Evolutionary conservation across 2,329 filamentous ascomycete genomes (phyloP).

Genomic region (Penicillium vulpinum): DNA sequence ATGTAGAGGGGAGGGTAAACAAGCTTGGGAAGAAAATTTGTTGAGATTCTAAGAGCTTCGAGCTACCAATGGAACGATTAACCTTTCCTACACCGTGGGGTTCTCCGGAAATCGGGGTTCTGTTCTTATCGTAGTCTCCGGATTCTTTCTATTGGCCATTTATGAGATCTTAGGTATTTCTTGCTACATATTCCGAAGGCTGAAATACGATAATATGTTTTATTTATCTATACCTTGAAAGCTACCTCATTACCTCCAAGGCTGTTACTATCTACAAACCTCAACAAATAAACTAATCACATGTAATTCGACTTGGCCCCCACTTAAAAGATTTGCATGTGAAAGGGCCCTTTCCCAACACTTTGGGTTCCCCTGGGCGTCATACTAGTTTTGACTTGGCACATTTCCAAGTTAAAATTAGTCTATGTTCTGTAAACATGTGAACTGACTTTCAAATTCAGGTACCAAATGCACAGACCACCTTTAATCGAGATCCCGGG

Average conservation of each 20-base stretch:
- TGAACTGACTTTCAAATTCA: too few species aligned
- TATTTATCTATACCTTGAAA: too few species aligned
- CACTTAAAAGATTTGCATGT: background rate
- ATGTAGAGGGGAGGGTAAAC: background rate
- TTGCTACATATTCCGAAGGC: too few species aligned
- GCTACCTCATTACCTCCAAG: too few species aligned
- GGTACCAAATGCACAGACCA: background rate
- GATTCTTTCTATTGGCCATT: background rate
- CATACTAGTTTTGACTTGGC: too few species aligned
- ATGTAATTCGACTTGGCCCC: background rate
- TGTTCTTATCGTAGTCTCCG: conserved; percentile 1
- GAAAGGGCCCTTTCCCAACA: background rate
- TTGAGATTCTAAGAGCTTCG: conserved; percentile 6
- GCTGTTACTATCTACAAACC: too few species aligned
- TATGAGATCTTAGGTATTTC: background rate
- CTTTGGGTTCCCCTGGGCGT: background rate
- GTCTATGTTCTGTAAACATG: too few species aligned
- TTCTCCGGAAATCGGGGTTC: conserved; percentile 3
- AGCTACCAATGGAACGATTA: background rate
- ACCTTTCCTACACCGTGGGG: conserved; percentile 1
- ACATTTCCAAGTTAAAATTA: too few species aligned
- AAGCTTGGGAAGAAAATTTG: conserved; percentile 5
- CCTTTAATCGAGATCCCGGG: too few species aligned
- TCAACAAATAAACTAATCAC: background rate
- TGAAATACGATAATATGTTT: too few species aligned